phyloP scores from a whole-genome alignment of 202 grass and related monocot species.

The Zoysia matrella region DNA sequence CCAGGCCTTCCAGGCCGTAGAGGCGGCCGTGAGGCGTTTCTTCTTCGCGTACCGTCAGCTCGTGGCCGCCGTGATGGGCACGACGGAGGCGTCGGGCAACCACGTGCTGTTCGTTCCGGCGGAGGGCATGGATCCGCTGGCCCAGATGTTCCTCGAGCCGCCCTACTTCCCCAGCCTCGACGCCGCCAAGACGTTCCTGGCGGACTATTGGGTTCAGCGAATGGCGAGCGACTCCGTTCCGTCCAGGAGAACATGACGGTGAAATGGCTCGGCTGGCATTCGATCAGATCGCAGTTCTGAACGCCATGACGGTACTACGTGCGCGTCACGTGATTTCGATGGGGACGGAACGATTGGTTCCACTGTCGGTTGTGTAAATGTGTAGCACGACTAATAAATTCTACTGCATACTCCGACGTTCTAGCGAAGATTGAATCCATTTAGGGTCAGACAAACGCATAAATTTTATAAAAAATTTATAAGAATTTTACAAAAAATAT shows the following conservation, averaged over 20 bases:
- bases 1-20: slow-evolving; percentile 78
- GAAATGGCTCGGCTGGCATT: neutral
- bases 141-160: slow-evolving; percentile 89
- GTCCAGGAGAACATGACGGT: slow-evolving; percentile 28
- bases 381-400: too few relatives aligned
- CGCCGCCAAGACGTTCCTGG: slow-evolving; percentile 92
- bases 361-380: too few relatives aligned
- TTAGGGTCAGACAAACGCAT: too few relatives aligned
- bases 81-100: slow-evolving; percentile 66
- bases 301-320: neutral
- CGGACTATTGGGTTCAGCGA: slow-evolving; percentile 72
- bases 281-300: slow-evolving; percentile 30
- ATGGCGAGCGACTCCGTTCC: slow-evolving; percentile 36
- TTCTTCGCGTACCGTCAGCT: slow-evolving; percentile 90
- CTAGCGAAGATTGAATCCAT: too few relatives aligned
- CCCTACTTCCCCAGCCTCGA: slow-evolving; percentile 91
- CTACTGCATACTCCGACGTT: too few relatives aligned
- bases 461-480: too few relatives aligned
- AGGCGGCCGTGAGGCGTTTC: slow-evolving; percentile 72
- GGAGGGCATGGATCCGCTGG: slow-evolving; percentile 57
- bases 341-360: too few relatives aligned
- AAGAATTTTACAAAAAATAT: too few relatives aligned
- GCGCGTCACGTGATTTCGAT: too few relatives aligned
- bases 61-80: slow-evolving; percentile 71
- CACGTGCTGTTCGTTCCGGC: slow-evolving; percentile 62